Evolutionary conservation across 192 early-diverging fungal species (phyloP).

Genomic region (Backusella parvicylindrica): DNA sequence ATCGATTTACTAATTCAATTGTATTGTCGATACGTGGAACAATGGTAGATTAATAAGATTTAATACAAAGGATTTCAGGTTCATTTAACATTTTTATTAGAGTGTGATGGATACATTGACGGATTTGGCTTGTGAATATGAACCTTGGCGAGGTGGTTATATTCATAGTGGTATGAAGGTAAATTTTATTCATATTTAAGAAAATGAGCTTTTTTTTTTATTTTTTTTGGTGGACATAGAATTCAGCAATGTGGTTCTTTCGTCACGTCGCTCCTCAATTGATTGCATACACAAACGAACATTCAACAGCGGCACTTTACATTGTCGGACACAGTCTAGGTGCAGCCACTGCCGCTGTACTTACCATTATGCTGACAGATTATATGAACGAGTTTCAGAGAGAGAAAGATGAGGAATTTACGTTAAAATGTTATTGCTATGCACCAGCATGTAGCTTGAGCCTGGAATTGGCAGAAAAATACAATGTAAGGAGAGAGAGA

Average conservation of each 20-base stretch:
- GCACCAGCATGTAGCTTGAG: constrained; percentile 45
- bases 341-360: constrained; percentile 62
- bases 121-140: constrained; percentile 74
- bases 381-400: constrained; percentile 48
- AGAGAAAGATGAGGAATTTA: constrained; percentile 25
- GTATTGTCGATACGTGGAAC: constrained; percentile 68
- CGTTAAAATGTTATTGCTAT: constrained; percentile 46
- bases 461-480: constrained; percentile 45
- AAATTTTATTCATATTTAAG: background rate
- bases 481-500: constrained; percentile 13
- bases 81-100: constrained; percentile 28
- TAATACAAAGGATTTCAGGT: no score
- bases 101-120: constrained; percentile 72
- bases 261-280: constrained; percentile 60
- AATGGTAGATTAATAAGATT: constrained; percentile 44
- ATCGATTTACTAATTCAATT: constrained; percentile 58
- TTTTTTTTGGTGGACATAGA: background rate
- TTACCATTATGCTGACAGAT: constrained; percentile 70
- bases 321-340: constrained; percentile 79
- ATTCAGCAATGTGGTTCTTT: constrained; percentile 72
- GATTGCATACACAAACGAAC: constrained; percentile 53
- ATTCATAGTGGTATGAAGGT: constrained; percentile 73
- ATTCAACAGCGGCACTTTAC: constrained; percentile 47
- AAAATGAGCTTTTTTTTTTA: background rate
- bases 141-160: constrained; percentile 72